These are phyloP conservation scores for Imleria badia DNA, from an alignment of 768 basidiomycete species.

Conservation along the genomic window DNA sequence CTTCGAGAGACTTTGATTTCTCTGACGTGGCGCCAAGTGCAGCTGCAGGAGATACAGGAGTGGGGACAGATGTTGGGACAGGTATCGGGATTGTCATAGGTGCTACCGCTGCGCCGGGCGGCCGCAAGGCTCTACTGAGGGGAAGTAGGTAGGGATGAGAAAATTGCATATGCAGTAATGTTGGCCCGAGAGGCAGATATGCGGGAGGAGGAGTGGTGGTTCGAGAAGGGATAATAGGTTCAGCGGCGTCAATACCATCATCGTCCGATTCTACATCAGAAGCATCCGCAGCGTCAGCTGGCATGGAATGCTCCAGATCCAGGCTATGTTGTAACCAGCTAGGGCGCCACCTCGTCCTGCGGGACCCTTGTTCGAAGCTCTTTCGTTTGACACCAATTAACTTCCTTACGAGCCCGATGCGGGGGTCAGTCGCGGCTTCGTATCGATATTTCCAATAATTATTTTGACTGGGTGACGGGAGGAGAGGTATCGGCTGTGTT, in stretches of 20 bases:
- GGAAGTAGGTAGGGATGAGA: constrained; percentile 63
- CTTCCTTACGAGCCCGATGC: constrained; percentile 65
- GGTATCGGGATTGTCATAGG: constrained; percentile 43
- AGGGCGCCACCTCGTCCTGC: constrained; percentile 37
- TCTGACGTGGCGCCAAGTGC: constrained; percentile 62
- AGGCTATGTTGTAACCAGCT: constrained; percentile 49
- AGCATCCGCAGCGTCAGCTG: constrained; percentile 37
- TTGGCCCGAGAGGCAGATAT: constrained; percentile 70
- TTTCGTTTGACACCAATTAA: constrained; percentile 74
- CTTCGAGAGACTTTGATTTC: constrained; percentile 66
- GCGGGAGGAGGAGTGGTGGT: constrained; percentile 69
- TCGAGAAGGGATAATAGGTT: constrained; percentile 38
- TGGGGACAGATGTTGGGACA: constrained; percentile 61
- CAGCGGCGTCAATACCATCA: constrained; percentile 36
- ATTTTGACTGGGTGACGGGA: constrained; percentile 15
- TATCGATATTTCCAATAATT: constrained; percentile 56
- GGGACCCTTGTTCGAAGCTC: constrained; percentile 37
- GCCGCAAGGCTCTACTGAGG: constrained; percentile 57
- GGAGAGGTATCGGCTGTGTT: constrained; percentile 25
- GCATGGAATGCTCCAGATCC: constrained; percentile 40
- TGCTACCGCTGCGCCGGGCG: constrained; percentile 52
- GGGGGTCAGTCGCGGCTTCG: constrained; percentile 63
- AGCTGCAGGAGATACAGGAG: constrained; percentile 83
- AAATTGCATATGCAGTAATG: constrained; percentile 67
- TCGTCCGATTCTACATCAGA: constrained; percentile 43